Conservation (phyloP, 2,329 filamentous ascomycete genomes). For the Plenodomus lindquistii region DNA sequence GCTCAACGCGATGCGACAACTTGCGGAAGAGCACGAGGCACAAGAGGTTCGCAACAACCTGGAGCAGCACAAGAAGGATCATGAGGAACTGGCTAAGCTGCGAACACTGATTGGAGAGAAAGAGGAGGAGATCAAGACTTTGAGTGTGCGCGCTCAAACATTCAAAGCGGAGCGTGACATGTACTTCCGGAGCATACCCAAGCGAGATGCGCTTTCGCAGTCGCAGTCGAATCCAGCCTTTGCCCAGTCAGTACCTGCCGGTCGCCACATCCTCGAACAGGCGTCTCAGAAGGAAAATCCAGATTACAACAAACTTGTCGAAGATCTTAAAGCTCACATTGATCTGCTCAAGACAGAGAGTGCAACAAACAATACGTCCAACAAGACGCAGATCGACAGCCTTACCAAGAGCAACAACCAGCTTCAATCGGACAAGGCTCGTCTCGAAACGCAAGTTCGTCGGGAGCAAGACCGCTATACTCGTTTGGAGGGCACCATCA, state of each 20-base stretch:
- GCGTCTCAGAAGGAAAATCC: conserved; percentile 63
- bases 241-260: conserved; percentile 23
- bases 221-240: conserved; percentile 21
- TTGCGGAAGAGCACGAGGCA: conserved; percentile 88
- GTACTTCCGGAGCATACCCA: conserved; percentile 91
- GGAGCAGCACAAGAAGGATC: conserved; percentile 57
- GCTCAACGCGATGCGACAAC: conserved; percentile 77
- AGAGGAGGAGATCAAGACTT: conserved; percentile 81
- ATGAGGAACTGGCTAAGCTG: conserved; percentile 73
- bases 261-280: conserved; percentile 27
- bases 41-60: conserved; percentile 74
- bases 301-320: conserved; percentile 76
- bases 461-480: conserved; percentile 83
- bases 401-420: conserved; percentile 80
- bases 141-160: conserved; percentile 83
- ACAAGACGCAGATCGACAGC: conserved; percentile 83
- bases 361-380: conserved; percentile 74
- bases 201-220: conserved; percentile 63
- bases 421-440: conserved; percentile 80
- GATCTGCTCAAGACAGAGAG: conserved; percentile 89
- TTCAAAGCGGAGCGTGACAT: conserved; percentile 96
- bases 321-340: conserved; percentile 86
- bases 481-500: conserved; percentile 87
- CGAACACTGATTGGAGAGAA: conserved; percentile 75
- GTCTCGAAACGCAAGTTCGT: conserved; percentile 76